Base-by-base conservation (phyloP, 805 yeast species). In the Metschnikowia borealis region DNA sequence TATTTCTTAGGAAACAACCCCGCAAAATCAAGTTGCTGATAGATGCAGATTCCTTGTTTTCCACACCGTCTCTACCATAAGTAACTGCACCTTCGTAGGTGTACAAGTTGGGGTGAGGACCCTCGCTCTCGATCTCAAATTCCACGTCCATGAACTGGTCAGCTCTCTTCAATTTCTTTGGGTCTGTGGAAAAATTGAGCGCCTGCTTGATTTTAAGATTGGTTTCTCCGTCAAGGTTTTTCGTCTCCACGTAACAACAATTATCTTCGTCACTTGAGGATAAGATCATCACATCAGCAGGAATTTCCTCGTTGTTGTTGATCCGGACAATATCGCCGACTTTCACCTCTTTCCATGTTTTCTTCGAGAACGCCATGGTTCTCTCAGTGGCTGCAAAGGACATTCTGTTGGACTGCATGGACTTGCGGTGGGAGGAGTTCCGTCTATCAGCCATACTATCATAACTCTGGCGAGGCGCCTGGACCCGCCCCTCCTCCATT, bases 171-270 rank as follows among this genome's bases (percentile, higher is more conserved):
- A 73, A 61, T 47, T 74, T 78, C 52, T 75, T 69, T 14, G 80
- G 72, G 33, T 69, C 73, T 14, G 79, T 69, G 35, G 85, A 78
- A 59, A 82, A 80, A 60, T 85, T 83, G 58, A 87, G 65, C 3
- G 91, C 84, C 64, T 85, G 89, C 60, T 84, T 84, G 38, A 84
- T 86, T 67, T 87, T 87, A 42, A 63, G 61, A 37, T 56, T 87
- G 3, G 92, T 84, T 65, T 87, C 95, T 66, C 95, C 95, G 67
- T 87, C 95, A 57, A 87, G 74, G 66, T 87, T 87, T 61, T 86
- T 87, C 0, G 95, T 87, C 65, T 87, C 95, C 31, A 87, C 81
- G 57, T 82, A 87, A 67, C 91, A 85, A 46, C 78, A 80, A 46
- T 84, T 85, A 57, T 85, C 89, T 1, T 74, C 65, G 61, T 85